Evolutionary conservation across 305 asterid genomes (phyloP).

Genomic region (Rubia balearica): DNA sequence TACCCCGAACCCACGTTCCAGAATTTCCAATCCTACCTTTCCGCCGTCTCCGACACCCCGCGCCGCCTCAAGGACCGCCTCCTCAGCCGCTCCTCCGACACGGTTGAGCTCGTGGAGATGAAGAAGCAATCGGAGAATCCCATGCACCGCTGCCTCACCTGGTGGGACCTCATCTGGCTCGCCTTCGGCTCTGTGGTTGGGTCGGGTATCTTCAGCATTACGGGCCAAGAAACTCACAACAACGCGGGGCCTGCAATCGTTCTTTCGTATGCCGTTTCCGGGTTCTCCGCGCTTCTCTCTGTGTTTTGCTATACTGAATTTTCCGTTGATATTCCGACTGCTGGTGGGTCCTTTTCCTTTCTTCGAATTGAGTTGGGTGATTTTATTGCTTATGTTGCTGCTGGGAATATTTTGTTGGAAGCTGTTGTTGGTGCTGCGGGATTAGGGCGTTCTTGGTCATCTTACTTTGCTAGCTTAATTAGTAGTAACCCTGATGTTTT

Average conservation of each 20-base stretch:
- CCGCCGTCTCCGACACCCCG: conserved; percentile 59
- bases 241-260: conserved; percentile 84
- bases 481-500: conserved; percentile 51
- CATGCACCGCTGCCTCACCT: conserved; percentile 67
- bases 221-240: conserved; percentile 69
- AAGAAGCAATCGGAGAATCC: conserved; percentile 65
- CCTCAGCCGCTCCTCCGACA: conserved; percentile 59
- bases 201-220: conserved; percentile 84
- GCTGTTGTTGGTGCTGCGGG: conserved; percentile 96
- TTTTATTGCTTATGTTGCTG: conserved; percentile 82
- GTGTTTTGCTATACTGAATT: conserved; percentile 91
- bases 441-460: conserved; percentile 89
- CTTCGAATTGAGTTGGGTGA: conserved; percentile 88
- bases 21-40: conserved; percentile 43
- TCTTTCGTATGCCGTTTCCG: conserved; percentile 72
- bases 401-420: conserved; percentile 72
- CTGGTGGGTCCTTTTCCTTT: conserved; percentile 92
- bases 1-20: conserved; percentile 86
- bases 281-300: conserved; percentile 74
- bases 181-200: conserved; percentile 94
- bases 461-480: conserved; percentile 61
- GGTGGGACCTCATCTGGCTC: conserved; percentile 96
- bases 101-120: conserved; percentile 44
- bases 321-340: conserved; percentile 88
- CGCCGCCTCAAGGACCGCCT: conserved; percentile 73